These are phyloP conservation scores for Rauvolfia tetraphylla DNA, from an alignment of 257 asterid species.

Conservation along the genomic window DNA sequence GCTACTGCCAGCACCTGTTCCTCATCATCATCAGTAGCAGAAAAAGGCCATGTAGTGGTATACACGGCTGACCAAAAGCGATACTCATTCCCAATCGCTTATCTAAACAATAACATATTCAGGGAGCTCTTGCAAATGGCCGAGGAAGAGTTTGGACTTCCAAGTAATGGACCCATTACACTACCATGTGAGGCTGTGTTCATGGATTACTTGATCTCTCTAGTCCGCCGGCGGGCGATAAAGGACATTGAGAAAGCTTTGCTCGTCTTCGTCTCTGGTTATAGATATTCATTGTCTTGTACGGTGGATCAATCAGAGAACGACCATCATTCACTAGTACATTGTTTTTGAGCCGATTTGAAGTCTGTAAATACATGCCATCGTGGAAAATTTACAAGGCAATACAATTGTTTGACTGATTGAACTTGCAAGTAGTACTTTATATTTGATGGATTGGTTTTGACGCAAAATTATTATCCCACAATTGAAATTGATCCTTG, in stretches of 20 bases:
- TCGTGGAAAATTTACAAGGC: not conserved
- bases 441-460: too few species aligned
- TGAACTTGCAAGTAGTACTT: not conserved
- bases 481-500: too few species aligned
- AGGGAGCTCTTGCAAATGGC: slow-evolving; percentile 27
- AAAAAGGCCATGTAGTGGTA: slow-evolving; percentile 37
- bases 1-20: not conserved
- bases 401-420: not conserved
- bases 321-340: not conserved
- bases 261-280: not conserved
- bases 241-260: slow-evolving; percentile 10
- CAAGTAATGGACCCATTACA: slow-evolving; percentile 29
- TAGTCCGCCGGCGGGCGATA: not conserved
- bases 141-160: slow-evolving; percentile 29
- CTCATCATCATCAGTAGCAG: not conserved
- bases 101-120: slow-evolving; percentile 19
- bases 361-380: not conserved
- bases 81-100: slow-evolving; percentile 26
- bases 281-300: slow-evolving; percentile 2
- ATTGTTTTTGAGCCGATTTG: not conserved
- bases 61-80: slow-evolving; percentile 31
- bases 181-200: slow-evolving; percentile 23
- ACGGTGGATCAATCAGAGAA: not conserved
- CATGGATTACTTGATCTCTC: slow-evolving; percentile 21
- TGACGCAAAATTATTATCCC: too few species aligned